Evolutionary conservation across 192 early-diverging fungal genomes (phyloP).

Genomic region (Funneliformis mosseae): DNA sequence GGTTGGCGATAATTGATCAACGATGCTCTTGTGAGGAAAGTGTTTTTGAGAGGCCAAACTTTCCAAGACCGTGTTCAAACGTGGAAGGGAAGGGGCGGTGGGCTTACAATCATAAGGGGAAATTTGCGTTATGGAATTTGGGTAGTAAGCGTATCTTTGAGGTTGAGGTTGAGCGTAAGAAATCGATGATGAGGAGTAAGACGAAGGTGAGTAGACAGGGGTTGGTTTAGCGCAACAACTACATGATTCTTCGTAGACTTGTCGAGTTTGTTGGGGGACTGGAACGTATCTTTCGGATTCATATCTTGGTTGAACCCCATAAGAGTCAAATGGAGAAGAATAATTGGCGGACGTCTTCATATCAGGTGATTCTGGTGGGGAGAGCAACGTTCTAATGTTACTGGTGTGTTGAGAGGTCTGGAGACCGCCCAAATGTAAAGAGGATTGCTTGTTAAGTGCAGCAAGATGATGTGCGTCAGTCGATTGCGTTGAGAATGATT

Average conservation of each 20-base stretch:
- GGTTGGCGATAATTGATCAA: constrained; percentile 35
- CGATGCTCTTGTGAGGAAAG: constrained; percentile 35
- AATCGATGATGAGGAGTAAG: background rate
- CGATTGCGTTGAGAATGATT: background rate
- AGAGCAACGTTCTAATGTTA: background rate
- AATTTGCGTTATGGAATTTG: background rate
- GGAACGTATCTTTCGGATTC: background rate
- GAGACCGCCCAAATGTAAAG: background rate
- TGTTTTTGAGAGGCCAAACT: constrained; percentile 11
- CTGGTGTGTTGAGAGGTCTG: background rate
- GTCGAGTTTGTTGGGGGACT: background rate
- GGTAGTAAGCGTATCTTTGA: background rate
- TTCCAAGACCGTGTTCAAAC: background rate
- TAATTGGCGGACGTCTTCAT: background rate
- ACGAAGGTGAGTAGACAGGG: background rate
- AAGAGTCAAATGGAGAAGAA: background rate
- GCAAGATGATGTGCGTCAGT: background rate
- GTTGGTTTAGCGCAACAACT: background rate
- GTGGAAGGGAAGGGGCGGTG: background rate
- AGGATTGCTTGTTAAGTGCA: background rate
- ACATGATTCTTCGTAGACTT: background rate
- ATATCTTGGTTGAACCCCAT: background rate
- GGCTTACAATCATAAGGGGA: background rate
- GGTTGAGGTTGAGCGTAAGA: background rate
- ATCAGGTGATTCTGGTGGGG: constrained; percentile 20